phyloP scores from a whole-genome alignment of 768 basidiomycete species.

The Lactarius hatsudake region DNA sequence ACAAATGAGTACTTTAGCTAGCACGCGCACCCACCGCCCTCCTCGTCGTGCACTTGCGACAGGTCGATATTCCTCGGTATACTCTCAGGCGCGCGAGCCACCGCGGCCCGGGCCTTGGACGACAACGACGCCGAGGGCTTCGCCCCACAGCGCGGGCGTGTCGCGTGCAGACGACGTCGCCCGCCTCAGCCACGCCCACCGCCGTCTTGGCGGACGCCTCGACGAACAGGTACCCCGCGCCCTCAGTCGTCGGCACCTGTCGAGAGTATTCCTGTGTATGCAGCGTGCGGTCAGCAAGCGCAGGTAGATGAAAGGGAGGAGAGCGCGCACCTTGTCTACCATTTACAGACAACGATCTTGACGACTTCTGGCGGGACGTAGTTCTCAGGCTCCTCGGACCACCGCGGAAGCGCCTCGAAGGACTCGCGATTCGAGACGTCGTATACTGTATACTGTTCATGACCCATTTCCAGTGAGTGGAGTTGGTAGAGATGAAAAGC shows the following conservation, averaged over 20 bases:
- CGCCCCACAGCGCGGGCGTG: conserved; percentile 74
- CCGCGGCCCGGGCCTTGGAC: conserved; percentile 18
- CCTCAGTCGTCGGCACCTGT: conserved; percentile 79
- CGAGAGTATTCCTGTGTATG: conserved; percentile 81
- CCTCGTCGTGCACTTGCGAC: conserved; percentile 25
- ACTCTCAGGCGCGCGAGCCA: conserved; percentile 17
- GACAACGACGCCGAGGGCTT: conserved; percentile 28
- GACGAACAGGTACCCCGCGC: conserved; percentile 82
- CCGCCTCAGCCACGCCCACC: conserved; percentile 70
- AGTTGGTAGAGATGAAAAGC: background rate
- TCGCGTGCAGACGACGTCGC: conserved; percentile 77
- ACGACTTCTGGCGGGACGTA: conserved; percentile 85
- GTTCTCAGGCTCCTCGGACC: conserved; percentile 94
- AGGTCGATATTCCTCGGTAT: conserved; percentile 48
- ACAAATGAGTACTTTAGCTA: conserved; percentile 17
- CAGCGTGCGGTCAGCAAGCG: background rate
- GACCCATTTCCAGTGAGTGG: background rate
- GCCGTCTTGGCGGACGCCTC: conserved; percentile 94
- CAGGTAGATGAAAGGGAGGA: no score
- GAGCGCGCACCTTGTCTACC: conserved; percentile 70
- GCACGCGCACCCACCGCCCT: conserved; percentile 36
- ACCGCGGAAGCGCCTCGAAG: conserved; percentile 90
- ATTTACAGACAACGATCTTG: conserved; percentile 95
- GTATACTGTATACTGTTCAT: conserved; percentile 75
- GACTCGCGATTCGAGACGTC: conserved; percentile 92